Conservation (phyloP, 2,329 filamentous ascomycete species). For the Chaetomium sp. region DNA sequence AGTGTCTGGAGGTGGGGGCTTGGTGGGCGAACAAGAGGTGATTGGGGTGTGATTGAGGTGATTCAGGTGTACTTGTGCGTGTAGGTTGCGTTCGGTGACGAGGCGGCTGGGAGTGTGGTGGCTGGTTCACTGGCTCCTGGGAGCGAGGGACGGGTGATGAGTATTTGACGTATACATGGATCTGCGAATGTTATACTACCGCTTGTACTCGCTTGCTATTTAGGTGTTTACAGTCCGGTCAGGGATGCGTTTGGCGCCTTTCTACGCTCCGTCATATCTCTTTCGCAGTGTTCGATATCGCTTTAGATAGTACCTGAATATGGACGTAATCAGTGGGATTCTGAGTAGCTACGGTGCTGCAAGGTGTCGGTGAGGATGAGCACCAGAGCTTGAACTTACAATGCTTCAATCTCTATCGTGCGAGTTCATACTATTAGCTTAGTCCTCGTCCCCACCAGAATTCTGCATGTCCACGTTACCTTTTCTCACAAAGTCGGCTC, state of each 20-base stretch:
- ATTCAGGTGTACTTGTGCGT: slow-evolving; percentile 14
- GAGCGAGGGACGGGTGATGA: not conserved
- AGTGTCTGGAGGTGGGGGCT: slow-evolving; percentile 83
- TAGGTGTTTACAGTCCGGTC: not conserved
- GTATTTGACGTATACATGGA: not conserved
- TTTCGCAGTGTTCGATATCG: slow-evolving; percentile 83
- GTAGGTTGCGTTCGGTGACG: not conserved
- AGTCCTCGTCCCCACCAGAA: not conserved
- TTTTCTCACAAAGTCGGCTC: slow-evolving; percentile 89
- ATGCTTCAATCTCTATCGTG: slow-evolving; percentile 76
- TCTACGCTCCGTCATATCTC: slow-evolving; percentile 64
- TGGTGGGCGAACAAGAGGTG: slow-evolving; percentile 80
- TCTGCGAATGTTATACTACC: not conserved
- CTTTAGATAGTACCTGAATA: slow-evolving; percentile 81
- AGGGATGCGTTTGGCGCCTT: not conserved
- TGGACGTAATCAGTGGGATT: slow-evolving; percentile 2
- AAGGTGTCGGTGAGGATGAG: not conserved
- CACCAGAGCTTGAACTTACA: slow-evolving; percentile 64
- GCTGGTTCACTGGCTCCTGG: slow-evolving; percentile 14
- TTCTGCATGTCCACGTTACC: slow-evolving; percentile 56
- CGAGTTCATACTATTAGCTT: not conserved
- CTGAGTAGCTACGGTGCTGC: no score
- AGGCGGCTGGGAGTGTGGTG: not conserved
- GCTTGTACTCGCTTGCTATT: not conserved
- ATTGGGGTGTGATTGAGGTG: slow-evolving; percentile 6